Conservation (phyloP, 768 basidiomycete species). For the Pleurotus tuber-regium region DNA sequence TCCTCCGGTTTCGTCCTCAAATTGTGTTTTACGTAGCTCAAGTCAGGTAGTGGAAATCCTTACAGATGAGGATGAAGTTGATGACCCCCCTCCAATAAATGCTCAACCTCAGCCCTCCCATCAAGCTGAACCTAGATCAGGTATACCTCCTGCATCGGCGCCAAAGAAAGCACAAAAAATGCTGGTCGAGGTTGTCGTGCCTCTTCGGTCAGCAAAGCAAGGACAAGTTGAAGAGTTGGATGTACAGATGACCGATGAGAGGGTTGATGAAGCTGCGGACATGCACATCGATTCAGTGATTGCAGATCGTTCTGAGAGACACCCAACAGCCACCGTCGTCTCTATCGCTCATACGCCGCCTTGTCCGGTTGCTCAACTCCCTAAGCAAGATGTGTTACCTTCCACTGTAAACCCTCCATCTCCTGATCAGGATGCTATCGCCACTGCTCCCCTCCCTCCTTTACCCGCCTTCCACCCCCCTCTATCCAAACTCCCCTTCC, state of each 20-base stretch:
- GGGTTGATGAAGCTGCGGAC: conserved; percentile 26
- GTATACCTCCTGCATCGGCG: background rate
- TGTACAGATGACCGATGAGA: conserved; percentile 22
- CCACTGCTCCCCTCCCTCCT: conserved; percentile 14
- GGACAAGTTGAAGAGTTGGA: background rate
- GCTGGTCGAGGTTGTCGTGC: conserved; percentile 10
- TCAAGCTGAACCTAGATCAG: too few relatives aligned
- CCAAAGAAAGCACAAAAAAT: background rate
- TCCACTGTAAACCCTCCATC: background rate
- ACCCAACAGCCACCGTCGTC: too few relatives aligned
- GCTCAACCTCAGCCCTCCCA: background rate
- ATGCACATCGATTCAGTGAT: background rate
- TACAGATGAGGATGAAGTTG: conserved; percentile 36
- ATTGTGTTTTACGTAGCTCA: background rate
- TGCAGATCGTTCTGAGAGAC: too few relatives aligned
- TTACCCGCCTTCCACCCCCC: conserved; percentile 31
- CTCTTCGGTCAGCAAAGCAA: background rate
- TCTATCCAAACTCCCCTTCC: conserved; percentile 44
- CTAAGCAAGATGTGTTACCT: background rate
- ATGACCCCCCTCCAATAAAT: conserved; percentile 4
- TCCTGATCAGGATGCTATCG: background rate
- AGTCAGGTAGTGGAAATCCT: conserved; percentile 38
- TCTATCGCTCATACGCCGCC: conserved; percentile 10
- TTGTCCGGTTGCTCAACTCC: background rate
- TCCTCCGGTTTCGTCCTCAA: background rate